Conservation (phyloP, 2,329 filamentous ascomycete species). For the Torrubiella hemipterigena region DNA sequence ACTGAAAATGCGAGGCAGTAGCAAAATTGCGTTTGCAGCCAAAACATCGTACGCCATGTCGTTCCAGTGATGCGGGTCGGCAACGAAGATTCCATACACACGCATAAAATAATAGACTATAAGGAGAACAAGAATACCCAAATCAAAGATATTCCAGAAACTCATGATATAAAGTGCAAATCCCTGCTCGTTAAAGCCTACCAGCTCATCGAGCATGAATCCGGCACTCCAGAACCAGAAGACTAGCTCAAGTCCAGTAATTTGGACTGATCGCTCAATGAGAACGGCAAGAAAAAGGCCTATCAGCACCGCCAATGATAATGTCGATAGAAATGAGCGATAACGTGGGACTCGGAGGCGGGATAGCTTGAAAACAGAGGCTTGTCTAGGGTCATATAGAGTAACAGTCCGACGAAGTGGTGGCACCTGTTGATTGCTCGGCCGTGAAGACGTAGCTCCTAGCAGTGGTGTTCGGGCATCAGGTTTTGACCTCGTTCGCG, state of each 20-base stretch:
- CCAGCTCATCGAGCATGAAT: slow-evolving; percentile 92
- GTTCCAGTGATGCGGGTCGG: slow-evolving; percentile 63
- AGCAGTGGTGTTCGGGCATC: slow-evolving; percentile 41
- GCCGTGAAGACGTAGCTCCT: slow-evolving; percentile 19
- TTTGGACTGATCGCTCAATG: slow-evolving; percentile 59
- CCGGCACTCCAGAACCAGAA: slow-evolving; percentile 98
- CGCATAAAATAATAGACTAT: slow-evolving; percentile 85
- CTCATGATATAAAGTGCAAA: slow-evolving; percentile 96
- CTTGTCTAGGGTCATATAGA: slow-evolving; percentile 81
- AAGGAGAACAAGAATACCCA: slow-evolving; percentile 77
- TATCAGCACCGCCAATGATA: slow-evolving; percentile 76
- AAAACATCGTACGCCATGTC: slow-evolving; percentile 89
- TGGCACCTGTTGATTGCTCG: slow-evolving; percentile 20
- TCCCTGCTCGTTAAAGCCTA: slow-evolving; percentile 92
- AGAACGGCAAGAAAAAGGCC: slow-evolving; percentile 78
- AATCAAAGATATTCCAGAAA: slow-evolving; percentile 93
- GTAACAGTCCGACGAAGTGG: slow-evolving; percentile 62
- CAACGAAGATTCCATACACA: slow-evolving; percentile 74
- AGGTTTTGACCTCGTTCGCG: slow-evolving; percentile 16
- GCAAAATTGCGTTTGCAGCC: slow-evolving; percentile 76
- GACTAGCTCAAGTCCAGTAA: slow-evolving; percentile 73
- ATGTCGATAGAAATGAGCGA: slow-evolving; percentile 76
- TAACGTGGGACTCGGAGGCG: slow-evolving; percentile 84
- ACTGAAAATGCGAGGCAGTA: slow-evolving; percentile 85
- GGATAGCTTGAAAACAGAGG: slow-evolving; percentile 84